Evolutionary conservation across 768 basidiomycete species (phyloP).

Genomic region (Harrya chromipes): DNA sequence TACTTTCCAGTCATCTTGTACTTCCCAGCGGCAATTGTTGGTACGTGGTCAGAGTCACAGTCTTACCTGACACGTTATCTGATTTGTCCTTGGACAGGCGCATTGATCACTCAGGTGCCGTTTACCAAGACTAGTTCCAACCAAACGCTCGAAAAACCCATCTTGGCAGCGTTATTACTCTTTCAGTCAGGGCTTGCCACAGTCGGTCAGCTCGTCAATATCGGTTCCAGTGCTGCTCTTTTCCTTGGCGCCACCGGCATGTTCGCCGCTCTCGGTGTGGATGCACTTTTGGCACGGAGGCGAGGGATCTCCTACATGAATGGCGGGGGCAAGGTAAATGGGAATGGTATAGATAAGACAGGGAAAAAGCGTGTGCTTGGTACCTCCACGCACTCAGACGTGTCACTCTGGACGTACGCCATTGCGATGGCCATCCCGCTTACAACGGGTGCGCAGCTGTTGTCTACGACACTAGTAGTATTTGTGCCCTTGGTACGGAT

Average conservation of each 20-base stretch:
- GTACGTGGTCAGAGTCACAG: constrained; percentile 37
- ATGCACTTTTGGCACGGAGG: constrained; percentile 36
- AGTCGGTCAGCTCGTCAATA: constrained; percentile 55
- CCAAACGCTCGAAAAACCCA: constrained; percentile 53
- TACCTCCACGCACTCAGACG: constrained; percentile 23
- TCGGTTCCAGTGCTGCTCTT: constrained; percentile 78
- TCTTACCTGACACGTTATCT: background rate
- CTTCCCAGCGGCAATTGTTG: constrained; percentile 69
- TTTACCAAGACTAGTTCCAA: constrained; percentile 30
- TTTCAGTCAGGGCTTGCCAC: constrained; percentile 55
- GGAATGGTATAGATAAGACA: background rate
- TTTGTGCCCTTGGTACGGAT: constrained; percentile 79
- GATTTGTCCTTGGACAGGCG: constrained; percentile 41
- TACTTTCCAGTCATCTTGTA: constrained; percentile 65
- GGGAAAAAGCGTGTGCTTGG: background rate
- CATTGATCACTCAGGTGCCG: constrained; percentile 58
- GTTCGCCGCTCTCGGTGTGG: constrained; percentile 52
- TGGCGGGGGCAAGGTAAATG: background rate
- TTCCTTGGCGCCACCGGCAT: constrained; percentile 61
- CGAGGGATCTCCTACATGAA: constrained; percentile 17
- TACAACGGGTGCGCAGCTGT: constrained; percentile 53
- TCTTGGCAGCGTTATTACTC: constrained; percentile 60
- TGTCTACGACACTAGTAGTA: constrained; percentile 68
- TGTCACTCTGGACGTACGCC: constrained; percentile 63
- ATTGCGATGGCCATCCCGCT: constrained; percentile 57